These are phyloP conservation scores for Cordyceps sp. DNA, from an alignment of 2,329 filamentous ascomycete species.

Conservation along the genomic window DNA sequence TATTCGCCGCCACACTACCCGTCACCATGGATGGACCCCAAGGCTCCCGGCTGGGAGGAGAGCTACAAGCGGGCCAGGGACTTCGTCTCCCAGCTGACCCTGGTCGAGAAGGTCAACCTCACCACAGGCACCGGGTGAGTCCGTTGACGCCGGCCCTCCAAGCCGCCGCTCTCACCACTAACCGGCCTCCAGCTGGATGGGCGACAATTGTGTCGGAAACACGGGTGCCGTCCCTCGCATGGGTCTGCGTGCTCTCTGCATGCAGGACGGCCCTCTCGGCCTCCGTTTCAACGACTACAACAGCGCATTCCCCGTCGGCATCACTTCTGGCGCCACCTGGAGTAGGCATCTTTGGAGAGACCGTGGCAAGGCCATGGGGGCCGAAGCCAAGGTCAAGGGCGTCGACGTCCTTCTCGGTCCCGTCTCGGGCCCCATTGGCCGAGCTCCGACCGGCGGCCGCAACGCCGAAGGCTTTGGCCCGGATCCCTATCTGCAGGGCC, in stretches of 20 bases:
- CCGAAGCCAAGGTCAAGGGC: slow-evolving; percentile 59
- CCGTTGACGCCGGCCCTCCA: slow-evolving; percentile 1
- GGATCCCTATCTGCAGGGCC: slow-evolving; percentile 60
- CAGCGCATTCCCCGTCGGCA: slow-evolving; percentile 64
- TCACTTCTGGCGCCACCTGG: slow-evolving; percentile 73
- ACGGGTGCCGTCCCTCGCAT: slow-evolving; percentile 52
- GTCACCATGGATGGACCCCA: slow-evolving; percentile 69
- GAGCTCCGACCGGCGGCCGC: slow-evolving; percentile 27
- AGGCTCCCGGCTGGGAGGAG: slow-evolving; percentile 54
- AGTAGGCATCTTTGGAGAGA: slow-evolving; percentile 49
- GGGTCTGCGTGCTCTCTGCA: slow-evolving; percentile 57
- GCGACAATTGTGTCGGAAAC: slow-evolving; percentile 65
- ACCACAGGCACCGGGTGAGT: slow-evolving; percentile 76
- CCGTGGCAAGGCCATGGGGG: slow-evolving; percentile 29
- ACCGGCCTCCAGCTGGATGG: slow-evolving; percentile 16
- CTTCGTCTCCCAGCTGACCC: slow-evolving; percentile 70
- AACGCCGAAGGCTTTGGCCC: slow-evolving; percentile 55
- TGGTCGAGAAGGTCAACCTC: slow-evolving; percentile 84
- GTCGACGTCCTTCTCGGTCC: slow-evolving; percentile 52
- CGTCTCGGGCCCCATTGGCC: slow-evolving; percentile 28
- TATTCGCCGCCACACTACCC: slow-evolving; percentile 54
- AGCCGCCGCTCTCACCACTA: neutral
- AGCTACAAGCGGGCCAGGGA: slow-evolving; percentile 60
- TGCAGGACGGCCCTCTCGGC: slow-evolving; percentile 75
- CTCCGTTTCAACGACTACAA: slow-evolving; percentile 63